Evolutionary conservation across 139 green algal genomes (phyloP).

Genomic region (Coelastrella sp.): DNA sequence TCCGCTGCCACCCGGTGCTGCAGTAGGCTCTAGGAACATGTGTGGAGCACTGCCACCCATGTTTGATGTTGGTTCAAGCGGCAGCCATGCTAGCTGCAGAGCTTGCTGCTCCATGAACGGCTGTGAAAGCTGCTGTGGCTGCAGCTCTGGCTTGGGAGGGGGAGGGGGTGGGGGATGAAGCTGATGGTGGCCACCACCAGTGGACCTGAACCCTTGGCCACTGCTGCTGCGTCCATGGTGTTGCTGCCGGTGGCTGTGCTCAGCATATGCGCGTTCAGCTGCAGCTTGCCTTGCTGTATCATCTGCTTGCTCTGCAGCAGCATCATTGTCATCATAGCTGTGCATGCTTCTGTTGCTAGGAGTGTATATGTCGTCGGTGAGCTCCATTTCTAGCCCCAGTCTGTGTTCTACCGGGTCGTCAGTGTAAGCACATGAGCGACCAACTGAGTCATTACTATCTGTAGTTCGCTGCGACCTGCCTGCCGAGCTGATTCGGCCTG

Average conservation of each 20-base stretch:
- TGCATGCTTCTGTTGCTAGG: constrained; percentile 27
- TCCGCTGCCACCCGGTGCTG: neutral
- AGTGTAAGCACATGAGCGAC: constrained; percentile 12
- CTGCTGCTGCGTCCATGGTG: constrained; percentile 20
- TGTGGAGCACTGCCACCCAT: neutral
- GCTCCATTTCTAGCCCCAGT: constrained; percentile 20
- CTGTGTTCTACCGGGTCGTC: neutral
- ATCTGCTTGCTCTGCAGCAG: neutral
- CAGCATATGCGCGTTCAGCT: neutral
- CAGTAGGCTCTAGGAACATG: neutral
- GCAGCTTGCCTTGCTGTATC: neutral
- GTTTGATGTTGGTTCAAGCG: neutral
- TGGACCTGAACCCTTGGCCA: neutral
- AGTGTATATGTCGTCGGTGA: constrained; percentile 36
- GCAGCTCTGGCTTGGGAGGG: neutral
- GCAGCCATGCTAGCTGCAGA: neutral
- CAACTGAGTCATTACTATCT: neutral
- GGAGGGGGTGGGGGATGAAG: neutral
- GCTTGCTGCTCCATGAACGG: constrained; percentile 5
- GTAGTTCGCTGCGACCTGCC: neutral
- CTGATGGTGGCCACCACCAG: neutral
- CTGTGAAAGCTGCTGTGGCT: neutral
- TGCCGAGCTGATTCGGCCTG: neutral
- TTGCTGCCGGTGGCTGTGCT: neutral
- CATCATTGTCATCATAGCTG: constrained; percentile 8